Evolutionary conservation across 768 basidiomycete species (phyloP).

Genomic region (Asterophora parasitica): DNA sequence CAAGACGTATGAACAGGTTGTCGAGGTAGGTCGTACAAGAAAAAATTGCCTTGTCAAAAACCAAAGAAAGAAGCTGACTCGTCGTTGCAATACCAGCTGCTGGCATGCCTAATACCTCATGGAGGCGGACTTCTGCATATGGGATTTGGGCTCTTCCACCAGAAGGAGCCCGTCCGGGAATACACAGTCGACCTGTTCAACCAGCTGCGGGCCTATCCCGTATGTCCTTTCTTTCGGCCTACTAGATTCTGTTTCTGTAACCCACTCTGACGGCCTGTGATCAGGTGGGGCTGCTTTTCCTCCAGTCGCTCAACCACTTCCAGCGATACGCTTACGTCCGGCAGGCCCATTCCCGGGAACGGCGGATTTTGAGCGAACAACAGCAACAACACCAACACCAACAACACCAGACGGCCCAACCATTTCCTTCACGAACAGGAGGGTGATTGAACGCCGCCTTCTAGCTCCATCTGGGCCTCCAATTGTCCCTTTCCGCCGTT

Average conservation of each 20-base stretch:
- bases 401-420: constrained; percentile 14
- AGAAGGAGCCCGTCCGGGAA: constrained; percentile 69
- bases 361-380: constrained; percentile 24
- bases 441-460: constrained; percentile 13
- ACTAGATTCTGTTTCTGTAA: background rate
- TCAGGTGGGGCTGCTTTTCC: constrained; percentile 74
- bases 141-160: constrained; percentile 90
- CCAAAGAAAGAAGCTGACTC: background rate
- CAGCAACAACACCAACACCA: constrained; percentile 23
- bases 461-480: background rate
- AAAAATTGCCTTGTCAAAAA: background rate
- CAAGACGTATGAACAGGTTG: constrained; percentile 80
- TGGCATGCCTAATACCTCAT: constrained; percentile 71
- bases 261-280: constrained; percentile 5
- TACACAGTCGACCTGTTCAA: constrained; percentile 82
- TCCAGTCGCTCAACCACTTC: constrained; percentile 82
- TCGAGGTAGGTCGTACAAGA: constrained; percentile 55
- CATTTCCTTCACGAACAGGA: constrained; percentile 20
- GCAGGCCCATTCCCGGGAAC: constrained; percentile 68
- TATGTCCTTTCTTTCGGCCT: constrained; percentile 33
- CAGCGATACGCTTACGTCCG: constrained; percentile 85
- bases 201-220: constrained; percentile 70
- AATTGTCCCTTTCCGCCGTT: background rate
- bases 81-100: constrained; percentile 48
- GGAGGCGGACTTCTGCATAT: constrained; percentile 81